Base-by-base conservation (phyloP, 495 filamentous ascomycete species). In the Xylaria venustula region DNA sequence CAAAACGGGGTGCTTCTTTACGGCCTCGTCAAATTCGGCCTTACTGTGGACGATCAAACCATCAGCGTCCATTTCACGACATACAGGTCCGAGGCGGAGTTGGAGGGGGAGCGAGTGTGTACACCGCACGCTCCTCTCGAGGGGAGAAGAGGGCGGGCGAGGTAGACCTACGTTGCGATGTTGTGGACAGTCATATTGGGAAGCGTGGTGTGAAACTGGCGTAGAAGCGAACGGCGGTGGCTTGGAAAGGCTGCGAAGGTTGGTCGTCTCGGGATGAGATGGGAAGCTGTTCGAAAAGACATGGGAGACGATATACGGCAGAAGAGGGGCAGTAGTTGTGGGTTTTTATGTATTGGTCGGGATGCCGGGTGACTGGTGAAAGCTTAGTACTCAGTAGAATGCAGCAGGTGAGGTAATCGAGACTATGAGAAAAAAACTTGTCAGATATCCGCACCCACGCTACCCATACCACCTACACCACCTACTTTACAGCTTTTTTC, bases 21-120 rank as follows among this genome's bases (percentile, higher is more conserved):
- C 58, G 44, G 83, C 83, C 54, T 72, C 61, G 52, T 86, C 77
- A 79, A 87, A 97, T 32, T 86, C 81, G 0, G 75, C 72, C 63
- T 79, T 79, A 58, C 90, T 96, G 69, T 73, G 62, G 60, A 23
- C 14, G 36, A 51, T 15, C 14, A 34, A 51, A 60, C 30, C 50
- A 62, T 64, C n/a, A 64, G 67, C 54, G 37, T 56, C 32, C 19
- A 40, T 5, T 5, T 34, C 5, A 34, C 5, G 11, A 34, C 30
- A 34, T 11, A 34, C 5, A 34, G 30, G 11, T 5, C 5, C 11
- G 30, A 34, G 30, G 5, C 5, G 11, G 30, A 34, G 30, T 34
- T 34, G 30, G 30, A 34, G 5, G 5, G 30, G 5, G 30, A 11
- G 11, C 5, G 30, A 34, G 30, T 11, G 30, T 5, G 5, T 34